A percentile compares a stretch with the other conserved stretches of the same genome.
phyloP scores from a whole-genome alignment of 176 grass and related monocot genomes.

The Avena atlantica region DNA sequence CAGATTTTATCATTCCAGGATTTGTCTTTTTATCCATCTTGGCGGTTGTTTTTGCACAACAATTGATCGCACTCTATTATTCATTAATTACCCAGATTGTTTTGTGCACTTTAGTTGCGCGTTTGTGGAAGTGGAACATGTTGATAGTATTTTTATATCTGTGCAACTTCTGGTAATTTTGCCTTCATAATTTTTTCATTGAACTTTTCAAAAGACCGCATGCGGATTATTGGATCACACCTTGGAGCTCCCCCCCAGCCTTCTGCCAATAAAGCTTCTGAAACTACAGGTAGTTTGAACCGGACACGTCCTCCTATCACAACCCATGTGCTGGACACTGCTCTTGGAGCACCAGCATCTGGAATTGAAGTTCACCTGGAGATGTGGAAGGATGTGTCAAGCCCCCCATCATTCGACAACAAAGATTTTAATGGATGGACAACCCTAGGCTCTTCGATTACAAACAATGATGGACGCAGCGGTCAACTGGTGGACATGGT shows the following conservation, averaged over 20 bases:
- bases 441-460: slow-evolving; percentile 67
- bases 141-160: background rate
- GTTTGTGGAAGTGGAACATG: background rate
- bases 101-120: background rate
- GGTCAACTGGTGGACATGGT: slow-evolving; percentile 81
- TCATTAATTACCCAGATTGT: background rate
- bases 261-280: slow-evolving; percentile 65
- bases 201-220: slow-evolving; percentile 68
- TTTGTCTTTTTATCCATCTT: background rate
- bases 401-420: slow-evolving; percentile 57
- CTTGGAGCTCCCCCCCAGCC: slow-evolving; percentile 53
- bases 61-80: background rate
- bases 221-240: slow-evolving; percentile 90
- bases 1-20: background rate
- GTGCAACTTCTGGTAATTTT: slow-evolving; percentile 26
- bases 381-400: slow-evolving; percentile 67
- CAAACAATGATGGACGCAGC: slow-evolving; percentile 84
- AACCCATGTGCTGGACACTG: slow-evolving; percentile 86
- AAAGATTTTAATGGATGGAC: slow-evolving; percentile 64
- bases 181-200: slow-evolving; percentile 38
- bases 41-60: background rate
- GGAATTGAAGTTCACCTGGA: slow-evolving; percentile 84
- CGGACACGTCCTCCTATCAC: slow-evolving; percentile 81
- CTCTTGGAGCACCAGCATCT: slow-evolving; percentile 72
- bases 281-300: slow-evolving; percentile 69